Evolutionary conservation across 2,329 filamentous ascomycete genomes (phyloP).

Genomic region (Aspergillus floridensis): DNA sequence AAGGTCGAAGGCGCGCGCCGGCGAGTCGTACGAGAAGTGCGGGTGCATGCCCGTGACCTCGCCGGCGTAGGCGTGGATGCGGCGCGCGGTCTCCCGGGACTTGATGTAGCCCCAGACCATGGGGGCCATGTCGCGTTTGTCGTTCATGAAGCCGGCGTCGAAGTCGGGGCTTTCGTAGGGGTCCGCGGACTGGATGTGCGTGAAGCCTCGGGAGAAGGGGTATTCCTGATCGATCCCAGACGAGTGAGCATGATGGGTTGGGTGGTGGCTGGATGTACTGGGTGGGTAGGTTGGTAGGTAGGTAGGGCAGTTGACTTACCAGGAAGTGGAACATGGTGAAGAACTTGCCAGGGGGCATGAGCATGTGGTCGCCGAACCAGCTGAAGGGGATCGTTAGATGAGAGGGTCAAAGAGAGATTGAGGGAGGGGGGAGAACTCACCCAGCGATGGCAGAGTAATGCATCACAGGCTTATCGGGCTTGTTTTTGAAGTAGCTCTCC

Average conservation of each 20-base stretch:
- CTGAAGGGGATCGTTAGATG: conserved; percentile 19
- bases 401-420: not conserved
- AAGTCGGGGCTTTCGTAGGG: conserved; percentile 75
- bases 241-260: not conserved
- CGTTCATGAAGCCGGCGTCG: conserved; percentile 81
- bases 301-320: conserved; percentile 19
- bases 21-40: conserved; percentile 68
- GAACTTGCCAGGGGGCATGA: conserved; percentile 72
- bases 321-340: conserved; percentile 83
- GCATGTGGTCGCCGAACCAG: conserved; percentile 51
- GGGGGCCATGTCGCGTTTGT: conserved; percentile 78
- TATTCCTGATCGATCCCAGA: conserved; percentile 51
- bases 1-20: conserved; percentile 68
- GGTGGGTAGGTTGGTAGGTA: too few relatives aligned
- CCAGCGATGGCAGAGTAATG: conserved; percentile 76
- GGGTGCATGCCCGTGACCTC: conserved; percentile 68
- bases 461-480: conserved; percentile 84
- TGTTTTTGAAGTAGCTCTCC: conserved; percentile 80
- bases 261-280: too few relatives aligned
- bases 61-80: conserved; percentile 75
- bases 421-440: conserved; percentile 21
- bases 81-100: conserved; percentile 72
- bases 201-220: conserved; percentile 70
- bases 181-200: conserved; percentile 68
- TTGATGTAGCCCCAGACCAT: conserved; percentile 86